Evolutionary conservation across 768 basidiomycete species (phyloP).

Genomic region (Sarcodon aspratus): DNA sequence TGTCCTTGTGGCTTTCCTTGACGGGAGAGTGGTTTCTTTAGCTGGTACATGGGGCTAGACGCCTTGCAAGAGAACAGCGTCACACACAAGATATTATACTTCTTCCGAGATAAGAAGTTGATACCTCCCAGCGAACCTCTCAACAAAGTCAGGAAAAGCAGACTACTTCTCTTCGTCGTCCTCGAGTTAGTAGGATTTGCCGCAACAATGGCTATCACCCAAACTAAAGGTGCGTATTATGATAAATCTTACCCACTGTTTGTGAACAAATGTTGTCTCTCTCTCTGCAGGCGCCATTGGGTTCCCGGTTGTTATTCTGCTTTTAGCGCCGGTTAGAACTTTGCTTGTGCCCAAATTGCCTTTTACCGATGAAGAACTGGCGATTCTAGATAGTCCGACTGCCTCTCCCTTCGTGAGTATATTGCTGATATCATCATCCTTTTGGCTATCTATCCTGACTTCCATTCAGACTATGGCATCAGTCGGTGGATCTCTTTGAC

Average conservation of each 20-base stretch:
- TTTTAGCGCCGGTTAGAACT: conserved; percentile 69
- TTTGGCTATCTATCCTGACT: background rate
- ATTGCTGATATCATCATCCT: background rate
- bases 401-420: conserved; percentile 75
- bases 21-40: conserved; percentile 11
- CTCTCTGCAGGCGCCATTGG: conserved; percentile 65
- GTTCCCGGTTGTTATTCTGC: conserved; percentile 81
- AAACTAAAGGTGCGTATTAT: conserved; percentile 59
- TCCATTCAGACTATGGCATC: conserved; percentile 29
- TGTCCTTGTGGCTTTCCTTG: background rate
- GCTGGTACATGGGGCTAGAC: conserved; percentile 89
- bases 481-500: conserved; percentile 23
- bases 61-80: conserved; percentile 77
- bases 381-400: conserved; percentile 80
- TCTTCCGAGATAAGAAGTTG: conserved; percentile 59
- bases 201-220: conserved; percentile 82
- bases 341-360: conserved; percentile 61
- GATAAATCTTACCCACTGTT: background rate
- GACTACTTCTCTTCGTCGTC: conserved; percentile 58
- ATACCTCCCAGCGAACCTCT: conserved; percentile 63
- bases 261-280: background rate
- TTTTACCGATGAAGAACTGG: conserved; percentile 69
- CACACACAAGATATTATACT: conserved; percentile 68
- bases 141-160: conserved; percentile 57
- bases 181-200: conserved; percentile 81